Percentiles rank a stretch among this genome's conserved stretches.
These are phyloP conservation scores for Pestalotiopsis sp. DNA, from an alignment of 2,329 filamentous ascomycete genomes.

Conservation along the genomic window DNA sequence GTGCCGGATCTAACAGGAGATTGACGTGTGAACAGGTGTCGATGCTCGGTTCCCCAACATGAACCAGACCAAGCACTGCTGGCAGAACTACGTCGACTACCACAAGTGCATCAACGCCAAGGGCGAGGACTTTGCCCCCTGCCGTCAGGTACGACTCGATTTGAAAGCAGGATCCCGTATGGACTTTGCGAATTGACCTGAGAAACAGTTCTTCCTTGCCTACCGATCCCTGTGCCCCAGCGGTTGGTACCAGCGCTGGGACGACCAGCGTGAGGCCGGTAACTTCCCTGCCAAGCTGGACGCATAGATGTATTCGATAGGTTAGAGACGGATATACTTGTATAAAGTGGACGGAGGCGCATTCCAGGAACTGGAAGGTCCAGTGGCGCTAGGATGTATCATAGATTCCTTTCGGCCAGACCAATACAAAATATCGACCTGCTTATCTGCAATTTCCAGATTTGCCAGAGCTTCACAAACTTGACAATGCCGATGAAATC, in stretches of 20 bases:
- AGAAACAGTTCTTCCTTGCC: constrained; percentile 82
- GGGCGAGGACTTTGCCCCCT: constrained; percentile 97
- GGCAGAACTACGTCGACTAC: constrained; percentile 99
- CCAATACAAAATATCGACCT: constrained; percentile 19
- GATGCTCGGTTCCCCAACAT: constrained; percentile 98
- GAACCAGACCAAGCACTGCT: constrained; percentile 99
- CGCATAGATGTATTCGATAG: constrained; percentile 38
- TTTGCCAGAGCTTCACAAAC: neutral
- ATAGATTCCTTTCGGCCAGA: constrained; percentile 22
- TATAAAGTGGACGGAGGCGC: neutral
- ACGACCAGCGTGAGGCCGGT: constrained; percentile 50
- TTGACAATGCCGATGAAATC: neutral
- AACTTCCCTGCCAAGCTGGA: constrained; percentile 69
- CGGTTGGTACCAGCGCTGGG: constrained; percentile 77
- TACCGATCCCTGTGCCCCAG: constrained; percentile 98
- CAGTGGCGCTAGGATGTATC: constrained; percentile 24
- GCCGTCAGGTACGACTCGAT: constrained; percentile 74
- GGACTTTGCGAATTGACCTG: neutral
- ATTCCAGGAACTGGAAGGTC: constrained; percentile 1
- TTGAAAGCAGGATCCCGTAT: too few species aligned
- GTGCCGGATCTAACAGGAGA: neutral
- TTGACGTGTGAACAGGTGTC: constrained; percentile 66
- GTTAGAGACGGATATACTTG: neutral
- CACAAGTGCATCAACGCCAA: constrained; percentile 99
- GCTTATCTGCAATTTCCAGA: neutral